Base-by-base conservation (phyloP, 1,284 basidiomycete genomes). In the Phenoliferia sp. region DNA sequence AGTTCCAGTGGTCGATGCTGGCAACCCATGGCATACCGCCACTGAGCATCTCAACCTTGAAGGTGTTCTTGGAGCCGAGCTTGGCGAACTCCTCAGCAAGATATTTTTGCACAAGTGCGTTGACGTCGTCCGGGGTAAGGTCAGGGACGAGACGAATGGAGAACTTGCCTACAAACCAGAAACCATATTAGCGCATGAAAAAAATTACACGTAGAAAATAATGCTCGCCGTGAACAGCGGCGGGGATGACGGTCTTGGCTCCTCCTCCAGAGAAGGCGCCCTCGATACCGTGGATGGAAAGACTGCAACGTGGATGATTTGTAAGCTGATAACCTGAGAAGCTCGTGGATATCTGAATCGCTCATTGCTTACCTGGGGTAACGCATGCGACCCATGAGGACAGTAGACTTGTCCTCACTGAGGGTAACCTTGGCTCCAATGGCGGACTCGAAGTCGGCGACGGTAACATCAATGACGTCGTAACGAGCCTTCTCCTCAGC, bases 241-340 rank as follows among this genome's bases (percentile, higher is more conserved):
- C 90, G 83, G 95, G 80, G 68, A 99, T 99, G 77, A 99, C 96
- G 0, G 95, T 99, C 86, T 76, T 67, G 12, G 73, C 76, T 57
- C 79, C 80, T 0, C 78, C 69, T 55, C 75, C 74, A 16, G 87
- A 90, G 83, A 98, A 98, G 5, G 94, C 96, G 65, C 96, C 95
- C 80, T 98, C 93, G 76, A 99, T 95, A 32, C 95, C 96, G 80
- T 99, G 95, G 22, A 99, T 81, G 3, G 92, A 95, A 68, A 99
- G 84, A 69, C 88, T 90, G 1, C 94, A 92, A 80, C n/a, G n/a
- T 88, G 85, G 60, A 81, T 71, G 65, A 65, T 15, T 54, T 19
- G 31, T 58, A 31, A 58, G 31, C 56, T 34, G 6, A 28, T 76
- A 15, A 6, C 12, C 36, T 2, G 16, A 15, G 1, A 35, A 9